A percentile compares a stretch with the other conserved stretches of the same genome.
phyloP scores from a whole-genome alignment of 129 eudicot genomes.

The Scalesia atractyloides region DNA sequence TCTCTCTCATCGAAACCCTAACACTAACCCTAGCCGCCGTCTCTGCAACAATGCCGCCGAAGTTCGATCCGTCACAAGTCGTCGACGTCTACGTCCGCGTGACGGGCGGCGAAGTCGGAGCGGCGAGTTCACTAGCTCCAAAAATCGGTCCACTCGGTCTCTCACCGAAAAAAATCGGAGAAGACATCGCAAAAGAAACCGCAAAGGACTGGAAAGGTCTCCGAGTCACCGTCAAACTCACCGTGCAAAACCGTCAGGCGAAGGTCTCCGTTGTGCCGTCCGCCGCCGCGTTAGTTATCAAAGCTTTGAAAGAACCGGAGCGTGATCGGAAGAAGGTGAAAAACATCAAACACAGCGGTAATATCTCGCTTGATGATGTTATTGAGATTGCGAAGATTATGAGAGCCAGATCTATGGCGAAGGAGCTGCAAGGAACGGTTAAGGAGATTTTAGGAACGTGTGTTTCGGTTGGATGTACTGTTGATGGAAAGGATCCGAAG shows the following conservation, averaged over 20 bases:
- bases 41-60: constrained; percentile 8
- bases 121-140: constrained; percentile 8
- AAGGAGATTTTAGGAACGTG: constrained; percentile 17
- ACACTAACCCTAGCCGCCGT: constrained; percentile 6
- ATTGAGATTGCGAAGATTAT: constrained; percentile 9
- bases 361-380: constrained; percentile 7
- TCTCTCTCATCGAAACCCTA: not conserved
- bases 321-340: constrained; percentile 19
- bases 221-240: constrained; percentile 12
- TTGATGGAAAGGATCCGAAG: constrained; percentile 9
- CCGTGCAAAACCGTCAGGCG: constrained; percentile 10
- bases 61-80: constrained; percentile 17
- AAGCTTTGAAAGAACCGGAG: constrained; percentile 14
- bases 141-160: constrained; percentile 16
- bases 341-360: constrained; percentile 13
- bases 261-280: constrained; percentile 10
- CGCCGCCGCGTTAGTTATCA: constrained; percentile 16
- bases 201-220: constrained; percentile 21
- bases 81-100: constrained; percentile 13
- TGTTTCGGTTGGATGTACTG: constrained; percentile 16
- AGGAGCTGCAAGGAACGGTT: constrained; percentile 8
- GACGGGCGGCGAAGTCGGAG: constrained; percentile 8
- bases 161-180: constrained; percentile 7
- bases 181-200: constrained; percentile 12
- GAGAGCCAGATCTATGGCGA: constrained; percentile 12